Base-by-base conservation (phyloP, 1,139 yeast genomes). In the Magnusiomyces sp. region DNA sequence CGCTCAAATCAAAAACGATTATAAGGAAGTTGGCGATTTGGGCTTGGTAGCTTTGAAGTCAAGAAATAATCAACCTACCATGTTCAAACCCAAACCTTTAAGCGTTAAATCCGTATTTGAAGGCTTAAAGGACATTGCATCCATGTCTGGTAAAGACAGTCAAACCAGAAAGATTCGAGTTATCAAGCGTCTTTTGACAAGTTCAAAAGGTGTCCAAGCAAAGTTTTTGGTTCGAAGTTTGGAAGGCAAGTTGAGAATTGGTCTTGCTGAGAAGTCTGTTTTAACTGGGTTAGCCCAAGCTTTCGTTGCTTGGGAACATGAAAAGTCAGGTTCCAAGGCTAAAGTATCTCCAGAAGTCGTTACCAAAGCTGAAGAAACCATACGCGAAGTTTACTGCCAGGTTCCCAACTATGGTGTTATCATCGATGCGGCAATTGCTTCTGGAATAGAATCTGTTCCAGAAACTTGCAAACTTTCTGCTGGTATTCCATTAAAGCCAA, bases 401-500 rank as follows among this genome's bases (percentile, higher is more conserved):
- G 75, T 87, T n/a, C 98, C 98, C 5, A 89, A 92, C 62, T 90
- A 92, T 65, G 95, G 84, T 57, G 68, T 84, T 2, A 72, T 94
- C 17, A 83, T 92, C 48, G 72, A 75, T 10, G 76, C 79, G 1
- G 82, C 90, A 2, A 67, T 84, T 53, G 71, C 81, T 36, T 64
- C 78, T 60, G 97, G 97, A 0, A 74, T 90, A 2, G 68, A 73
- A 58, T 72, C 82, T 44, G 65, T 92, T 37, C 71, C 77, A 43
- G 82, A 83, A 11, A 79, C 83, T 57, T 81, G 95, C 60, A 81
- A 80, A 44, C 70, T 92, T 53, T 80, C 83, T 9, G 96, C 98
- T 0, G 97, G 98, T 1, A 81, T 94, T 14, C 99, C 99, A 0
- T 72, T 92, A 59, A 90, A 90, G 62, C 98, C 99, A 0, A 92